Evolutionary conservation across 108 stramenopile genomes (phyloP).

Genomic region (Thalassiosira profunda): DNA sequence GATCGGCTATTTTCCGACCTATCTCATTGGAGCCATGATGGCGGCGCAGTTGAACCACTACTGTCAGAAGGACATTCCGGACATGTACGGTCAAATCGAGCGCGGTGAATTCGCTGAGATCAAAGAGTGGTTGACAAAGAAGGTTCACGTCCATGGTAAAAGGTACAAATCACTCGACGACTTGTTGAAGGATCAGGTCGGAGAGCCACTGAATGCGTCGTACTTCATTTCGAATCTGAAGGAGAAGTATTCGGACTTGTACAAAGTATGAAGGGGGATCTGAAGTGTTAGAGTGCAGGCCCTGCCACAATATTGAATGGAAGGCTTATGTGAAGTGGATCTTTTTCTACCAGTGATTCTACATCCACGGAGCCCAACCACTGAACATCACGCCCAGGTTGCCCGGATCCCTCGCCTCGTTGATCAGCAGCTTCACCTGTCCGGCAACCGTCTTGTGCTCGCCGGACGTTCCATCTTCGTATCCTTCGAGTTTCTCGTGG

Average conservation of each 20-base stretch:
- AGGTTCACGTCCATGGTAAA: conserved; percentile 84
- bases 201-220: conserved; percentile 72
- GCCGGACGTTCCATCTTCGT: conserved; percentile 93
- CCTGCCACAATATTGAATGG: too few species aligned
- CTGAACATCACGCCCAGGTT: conserved; percentile 86
- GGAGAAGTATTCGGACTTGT: conserved; percentile 81
- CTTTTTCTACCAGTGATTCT: too few species aligned
- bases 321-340: too few species aligned
- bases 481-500: conserved; percentile 95
- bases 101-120: conserved; percentile 83
- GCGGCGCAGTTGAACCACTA: conserved; percentile 88
- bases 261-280: too few species aligned
- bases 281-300: too few species aligned
- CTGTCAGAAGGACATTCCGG: conserved; percentile 66
- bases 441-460: conserved; percentile 94
- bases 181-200: conserved; percentile 74
- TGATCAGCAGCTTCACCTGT: conserved; percentile 96
- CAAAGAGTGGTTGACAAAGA: conserved; percentile 74
- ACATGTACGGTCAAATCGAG: conserved; percentile 69
- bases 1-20: conserved; percentile 95
- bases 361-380: conserved; percentile 97
- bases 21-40: conserved; percentile 88
- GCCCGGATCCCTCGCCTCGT: conserved; percentile 91
- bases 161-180: conserved; percentile 73
- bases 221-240: conserved; percentile 87